These are phyloP conservation scores for Apophysomyces ossiformis DNA, from an alignment of 371 early-diverging fungal species.

Conservation along the genomic window DNA sequence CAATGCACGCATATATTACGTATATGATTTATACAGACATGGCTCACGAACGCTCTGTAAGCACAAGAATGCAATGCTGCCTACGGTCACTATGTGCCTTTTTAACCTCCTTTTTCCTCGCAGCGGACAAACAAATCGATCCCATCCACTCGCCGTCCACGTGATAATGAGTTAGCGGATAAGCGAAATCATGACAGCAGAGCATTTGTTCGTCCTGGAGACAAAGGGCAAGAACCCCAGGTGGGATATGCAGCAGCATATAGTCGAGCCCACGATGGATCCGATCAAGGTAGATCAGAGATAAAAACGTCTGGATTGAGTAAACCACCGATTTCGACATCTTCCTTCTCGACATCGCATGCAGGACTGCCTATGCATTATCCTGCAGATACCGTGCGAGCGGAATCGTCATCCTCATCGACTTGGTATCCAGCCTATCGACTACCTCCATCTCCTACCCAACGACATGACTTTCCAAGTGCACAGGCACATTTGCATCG, in stretches of 20 bases:
- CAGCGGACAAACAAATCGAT: background rate
- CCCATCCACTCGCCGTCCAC: background rate
- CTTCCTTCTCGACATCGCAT: too few relatives aligned
- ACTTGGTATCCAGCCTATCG: conserved; percentile 11
- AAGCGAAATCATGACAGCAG: background rate
- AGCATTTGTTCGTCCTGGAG: background rate
- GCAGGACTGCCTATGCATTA: background rate
- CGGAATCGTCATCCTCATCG: conserved; percentile 12
- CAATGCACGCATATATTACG: conserved; percentile 62
- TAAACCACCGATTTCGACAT: background rate
- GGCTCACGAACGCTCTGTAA: conserved; percentile 30
- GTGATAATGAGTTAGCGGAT: conserved; percentile 4
- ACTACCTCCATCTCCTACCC: conserved; percentile 6
- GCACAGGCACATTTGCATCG: conserved; percentile 9
- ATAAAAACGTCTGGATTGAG: background rate
- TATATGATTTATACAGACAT: conserved; percentile 62
- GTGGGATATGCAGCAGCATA: too few relatives aligned
- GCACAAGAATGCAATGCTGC: background rate
- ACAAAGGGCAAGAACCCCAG: too few relatives aligned
- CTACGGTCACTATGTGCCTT: too few relatives aligned
- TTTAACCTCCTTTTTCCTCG: too few relatives aligned
- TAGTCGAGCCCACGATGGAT: too few relatives aligned
- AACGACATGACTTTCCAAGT: background rate
- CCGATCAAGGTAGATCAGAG: too few relatives aligned
- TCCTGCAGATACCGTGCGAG: conserved; percentile 3